Base-by-base conservation (phyloP, 2,329 filamentous ascomycete genomes). In the Neonectria coccinea region DNA sequence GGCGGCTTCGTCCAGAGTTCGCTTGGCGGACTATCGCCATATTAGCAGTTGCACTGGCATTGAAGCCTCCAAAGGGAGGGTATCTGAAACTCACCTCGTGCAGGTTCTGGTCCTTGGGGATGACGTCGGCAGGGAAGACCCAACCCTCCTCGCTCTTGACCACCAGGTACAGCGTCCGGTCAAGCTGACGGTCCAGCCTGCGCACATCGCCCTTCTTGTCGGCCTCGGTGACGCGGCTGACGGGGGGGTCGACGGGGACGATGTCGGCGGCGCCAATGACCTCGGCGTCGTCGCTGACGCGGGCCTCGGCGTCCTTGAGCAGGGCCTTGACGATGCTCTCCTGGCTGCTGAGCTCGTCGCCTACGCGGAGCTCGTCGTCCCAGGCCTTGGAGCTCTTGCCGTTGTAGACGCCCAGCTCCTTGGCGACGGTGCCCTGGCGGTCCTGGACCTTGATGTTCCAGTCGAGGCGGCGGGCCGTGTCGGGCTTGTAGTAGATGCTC, bases 401-500 rank as follows among this genome's bases (percentile, higher is more conserved):
- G 74, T 91, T 89, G 84, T 97, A 97, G 56, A 88, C 84, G 64
- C 95, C 95, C 69, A 97, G 89, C 79, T 98, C 95, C 76, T 93
- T 89, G 51, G 92, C 91, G 7, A 93, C 87, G 8, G 92, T 91
- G 74, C 89, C 86, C 62, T 84, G 79, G 56, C 95, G 91, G 77
- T 93, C 91, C 72, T 85, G 85, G 67, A 93, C 87, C 81, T 97
- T 97, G 76, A 93, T 86, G 79, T 94, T 92, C 93, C 94, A 98
- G 82, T 97, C 94, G 55, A 93, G 84, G 70, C 94, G 92, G 9
- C 89, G 86, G 1, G 94, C 91, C 11, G 94, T 97, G 76, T 93
- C 92, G 72, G 90, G 90, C 84, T 97, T 97, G 87, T 94, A 97
- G 86, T 97, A 99, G 82, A 98, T 96, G 78, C 92, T 92, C 70